Conservation (phyloP, 768 basidiomycete species). For the Termitomyces sp. region DNA sequence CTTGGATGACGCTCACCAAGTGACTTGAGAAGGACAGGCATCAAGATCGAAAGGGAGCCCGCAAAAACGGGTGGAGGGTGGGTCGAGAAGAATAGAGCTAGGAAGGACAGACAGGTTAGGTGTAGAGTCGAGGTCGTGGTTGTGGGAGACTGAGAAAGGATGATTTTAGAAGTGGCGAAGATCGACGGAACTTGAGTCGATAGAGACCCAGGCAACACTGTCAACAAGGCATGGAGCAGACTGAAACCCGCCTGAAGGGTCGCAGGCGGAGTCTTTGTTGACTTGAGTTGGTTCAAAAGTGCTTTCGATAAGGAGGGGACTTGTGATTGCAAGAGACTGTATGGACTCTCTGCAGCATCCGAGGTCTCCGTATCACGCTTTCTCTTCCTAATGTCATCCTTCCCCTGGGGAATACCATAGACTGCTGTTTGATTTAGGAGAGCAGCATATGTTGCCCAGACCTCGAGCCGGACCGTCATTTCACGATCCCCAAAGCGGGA, state of each 20-base stretch:
- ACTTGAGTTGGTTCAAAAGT: slow-evolving; percentile 81
- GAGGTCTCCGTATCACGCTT: slow-evolving; percentile 73
- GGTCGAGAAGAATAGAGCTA: slow-evolving; percentile 73
- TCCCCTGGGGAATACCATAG: slow-evolving; percentile 57
- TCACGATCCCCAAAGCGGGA: slow-evolving; percentile 93
- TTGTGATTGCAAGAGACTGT: slow-evolving; percentile 64
- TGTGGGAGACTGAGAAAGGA: slow-evolving; percentile 61
- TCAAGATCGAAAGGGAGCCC: slow-evolving; percentile 57
- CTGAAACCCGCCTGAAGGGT: slow-evolving; percentile 85
- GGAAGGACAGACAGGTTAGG: slow-evolving; percentile 79
- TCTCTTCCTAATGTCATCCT: slow-evolving; percentile 56
- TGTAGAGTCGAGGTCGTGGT: slow-evolving; percentile 81
- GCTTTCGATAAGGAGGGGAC: slow-evolving; percentile 76
- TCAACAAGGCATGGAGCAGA: slow-evolving; percentile 68
- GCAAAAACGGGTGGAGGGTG: slow-evolving; percentile 58
- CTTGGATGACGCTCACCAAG: slow-evolving; percentile 83
- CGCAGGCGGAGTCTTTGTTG: slow-evolving; percentile 66
- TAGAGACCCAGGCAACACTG: slow-evolving; percentile 80
- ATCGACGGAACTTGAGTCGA: slow-evolving; percentile 63
- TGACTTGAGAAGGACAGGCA: slow-evolving; percentile 68
- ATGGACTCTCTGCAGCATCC: slow-evolving; percentile 73
- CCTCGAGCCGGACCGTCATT: slow-evolving; percentile 87
- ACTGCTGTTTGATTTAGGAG: slow-evolving; percentile 82
- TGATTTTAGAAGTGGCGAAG: slow-evolving; percentile 53
- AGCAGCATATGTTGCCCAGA: slow-evolving; percentile 81